These are phyloP conservation scores for Zymoseptoria passerinii DNA, from an alignment of 2,329 filamentous ascomycete genomes.

Conservation along the genomic window DNA sequence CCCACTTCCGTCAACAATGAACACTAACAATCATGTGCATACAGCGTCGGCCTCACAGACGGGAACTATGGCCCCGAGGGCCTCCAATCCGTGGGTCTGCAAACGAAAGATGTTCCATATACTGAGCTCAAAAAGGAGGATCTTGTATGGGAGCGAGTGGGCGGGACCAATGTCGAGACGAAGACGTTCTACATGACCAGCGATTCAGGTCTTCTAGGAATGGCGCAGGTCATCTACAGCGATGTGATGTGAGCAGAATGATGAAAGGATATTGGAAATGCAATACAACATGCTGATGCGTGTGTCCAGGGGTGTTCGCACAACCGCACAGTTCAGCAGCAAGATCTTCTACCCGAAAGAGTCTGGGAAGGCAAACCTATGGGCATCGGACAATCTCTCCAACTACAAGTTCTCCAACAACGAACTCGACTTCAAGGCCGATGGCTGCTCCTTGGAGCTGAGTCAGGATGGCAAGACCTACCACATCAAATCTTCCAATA, in stretches of 20 bases:
- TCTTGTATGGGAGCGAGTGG: conserved; percentile 72
- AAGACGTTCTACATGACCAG: conserved; percentile 87
- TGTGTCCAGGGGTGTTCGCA: conserved; percentile 65
- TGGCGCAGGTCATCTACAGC: conserved; percentile 93
- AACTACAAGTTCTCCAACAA: conserved; percentile 80
- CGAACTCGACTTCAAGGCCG: conserved; percentile 74
- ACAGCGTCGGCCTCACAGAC: conserved; percentile 72
- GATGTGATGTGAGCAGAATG: conserved; percentile 67
- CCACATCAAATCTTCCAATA: conserved; percentile 82
- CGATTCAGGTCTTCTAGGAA: conserved; percentile 65
- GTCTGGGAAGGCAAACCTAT: conserved; percentile 64
- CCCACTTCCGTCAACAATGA: conserved; percentile 11
- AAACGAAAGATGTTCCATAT: conserved; percentile 68
- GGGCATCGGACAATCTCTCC: conserved; percentile 71
- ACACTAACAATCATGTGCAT: conserved; percentile 13
- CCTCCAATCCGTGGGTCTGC: conserved; percentile 75
- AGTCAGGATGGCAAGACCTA: conserved; percentile 76
- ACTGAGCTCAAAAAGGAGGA: conserved; percentile 71
- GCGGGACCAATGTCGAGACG: conserved; percentile 85
- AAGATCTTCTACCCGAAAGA: conserved; percentile 78
- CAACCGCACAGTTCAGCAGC: conserved; percentile 86
- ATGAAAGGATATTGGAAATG: neutral
- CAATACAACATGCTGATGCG: conserved; percentile 26
- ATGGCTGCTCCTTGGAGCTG: conserved; percentile 75
- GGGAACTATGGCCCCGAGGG: conserved; percentile 88